Conservation (phyloP, 2,329 filamentous ascomycete species). For the Raffaelea albimanens region DNA sequence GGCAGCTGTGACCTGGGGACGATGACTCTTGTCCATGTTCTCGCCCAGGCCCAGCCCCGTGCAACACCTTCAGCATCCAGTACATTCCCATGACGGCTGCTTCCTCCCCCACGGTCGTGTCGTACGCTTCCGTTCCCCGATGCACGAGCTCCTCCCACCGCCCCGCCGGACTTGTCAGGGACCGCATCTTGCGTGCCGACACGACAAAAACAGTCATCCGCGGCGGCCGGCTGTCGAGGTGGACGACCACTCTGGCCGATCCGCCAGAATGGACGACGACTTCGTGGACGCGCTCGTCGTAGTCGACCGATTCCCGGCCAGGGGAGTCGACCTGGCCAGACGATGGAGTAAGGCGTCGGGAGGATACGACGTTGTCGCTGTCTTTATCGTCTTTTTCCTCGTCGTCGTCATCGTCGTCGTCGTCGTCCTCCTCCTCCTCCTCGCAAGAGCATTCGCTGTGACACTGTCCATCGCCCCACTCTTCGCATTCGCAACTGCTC, state of each 20-base stretch:
- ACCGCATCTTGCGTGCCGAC: slow-evolving; percentile 17
- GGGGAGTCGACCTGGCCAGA: no score
- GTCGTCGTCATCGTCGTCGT: not conserved
- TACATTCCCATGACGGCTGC: slow-evolving; percentile 9
- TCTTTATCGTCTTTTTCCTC: not conserved
- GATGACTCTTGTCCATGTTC: no score
- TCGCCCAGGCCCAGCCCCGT: no score
- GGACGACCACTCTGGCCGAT: slow-evolving; percentile 3
- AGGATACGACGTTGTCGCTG: not conserved
- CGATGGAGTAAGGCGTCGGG: no score
- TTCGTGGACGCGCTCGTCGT: not conserved
- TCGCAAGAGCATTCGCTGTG: not conserved
- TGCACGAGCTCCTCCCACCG: slow-evolving; percentile 7
- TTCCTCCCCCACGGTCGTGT: slow-evolving; percentile 5
- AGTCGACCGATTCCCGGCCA: not conserved
- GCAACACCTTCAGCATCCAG: slow-evolving; percentile 11
- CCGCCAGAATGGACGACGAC: slow-evolving; percentile 4
- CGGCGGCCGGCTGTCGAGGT: slow-evolving; percentile 16
- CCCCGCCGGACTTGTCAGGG: not conserved
- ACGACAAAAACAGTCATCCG: slow-evolving; percentile 27
- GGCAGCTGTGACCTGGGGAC: not conserved
- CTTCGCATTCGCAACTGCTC: no score
- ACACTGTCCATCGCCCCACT: not conserved
- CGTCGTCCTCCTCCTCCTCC: not conserved
- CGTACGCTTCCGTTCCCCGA: slow-evolving; percentile 2